Conservation (phyloP, 768 basidiomycete genomes). For the Pleurotus platypus region DNA sequence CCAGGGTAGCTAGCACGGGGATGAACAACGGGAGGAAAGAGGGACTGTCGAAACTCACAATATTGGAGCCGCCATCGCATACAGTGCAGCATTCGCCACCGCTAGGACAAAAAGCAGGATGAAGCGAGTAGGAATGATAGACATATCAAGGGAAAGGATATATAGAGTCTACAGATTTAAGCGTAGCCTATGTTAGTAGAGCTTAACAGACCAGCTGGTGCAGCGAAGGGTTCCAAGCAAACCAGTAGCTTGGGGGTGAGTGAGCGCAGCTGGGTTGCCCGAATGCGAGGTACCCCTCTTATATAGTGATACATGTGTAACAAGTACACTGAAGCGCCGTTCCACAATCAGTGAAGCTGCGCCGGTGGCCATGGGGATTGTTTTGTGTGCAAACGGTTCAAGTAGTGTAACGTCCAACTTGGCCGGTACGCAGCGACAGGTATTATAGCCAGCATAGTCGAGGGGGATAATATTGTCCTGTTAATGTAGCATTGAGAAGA, state of each 20-base stretch:
- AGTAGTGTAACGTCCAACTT: too few species aligned
- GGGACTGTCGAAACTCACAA: neutral
- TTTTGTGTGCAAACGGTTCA: neutral
- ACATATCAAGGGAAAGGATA: neutral
- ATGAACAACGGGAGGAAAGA: neutral
- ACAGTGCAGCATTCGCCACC: neutral
- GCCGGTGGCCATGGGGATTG: conserved; percentile 2
- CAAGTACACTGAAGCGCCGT: neutral
- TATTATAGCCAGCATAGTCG: too few species aligned
- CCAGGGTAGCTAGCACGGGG: neutral
- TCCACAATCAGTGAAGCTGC: conserved; percentile 1
- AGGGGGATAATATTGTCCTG: too few species aligned
- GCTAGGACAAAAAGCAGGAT: conserved; percentile 2
- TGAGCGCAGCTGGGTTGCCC: conserved; percentile 7
- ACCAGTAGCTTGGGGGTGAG: conserved; percentile 6
- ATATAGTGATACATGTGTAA: conserved; percentile 1
- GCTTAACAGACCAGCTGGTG: conserved; percentile 8
- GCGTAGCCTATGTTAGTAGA: neutral
- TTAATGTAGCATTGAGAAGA: too few species aligned
- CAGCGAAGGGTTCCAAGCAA: conserved; percentile 6
- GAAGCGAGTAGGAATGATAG: conserved; percentile 1
- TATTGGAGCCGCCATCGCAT: conserved; percentile 2
- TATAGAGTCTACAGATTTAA: neutral
- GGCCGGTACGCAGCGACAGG: too few species aligned
- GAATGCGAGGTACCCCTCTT: neutral